phyloP scores from a whole-genome alignment of 495 filamentous ascomycete genomes.

The Choiromyces venosus region DNA sequence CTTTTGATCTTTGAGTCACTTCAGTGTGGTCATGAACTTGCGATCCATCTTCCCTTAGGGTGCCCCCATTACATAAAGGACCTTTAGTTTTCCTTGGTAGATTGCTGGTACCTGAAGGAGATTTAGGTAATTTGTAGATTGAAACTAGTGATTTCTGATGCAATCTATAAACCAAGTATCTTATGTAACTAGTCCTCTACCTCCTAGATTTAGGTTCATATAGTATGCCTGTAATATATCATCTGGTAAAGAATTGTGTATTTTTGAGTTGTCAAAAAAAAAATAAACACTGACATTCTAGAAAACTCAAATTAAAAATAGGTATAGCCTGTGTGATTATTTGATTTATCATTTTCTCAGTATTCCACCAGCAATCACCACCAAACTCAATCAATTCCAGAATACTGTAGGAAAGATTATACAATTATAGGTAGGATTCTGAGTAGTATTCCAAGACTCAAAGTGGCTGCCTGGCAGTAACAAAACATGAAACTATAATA shows the following conservation, averaged over 20 bases:
- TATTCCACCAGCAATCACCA: too few species aligned
- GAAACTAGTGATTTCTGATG: background rate
- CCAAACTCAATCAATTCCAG: background rate
- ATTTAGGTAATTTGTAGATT: conserved; percentile 4
- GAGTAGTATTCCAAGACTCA: background rate
- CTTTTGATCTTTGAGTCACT: too few species aligned
- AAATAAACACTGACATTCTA: conserved; percentile 8
- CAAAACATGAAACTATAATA: background rate
- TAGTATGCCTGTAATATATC: conserved; percentile 1
- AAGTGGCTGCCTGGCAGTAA: background rate
- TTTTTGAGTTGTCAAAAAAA: conserved; percentile 12
- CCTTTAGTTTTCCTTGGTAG: conserved; percentile 7
- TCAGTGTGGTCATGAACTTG: too few species aligned
- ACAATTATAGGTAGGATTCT: background rate
- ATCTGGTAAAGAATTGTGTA: background rate
- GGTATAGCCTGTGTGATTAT: background rate
- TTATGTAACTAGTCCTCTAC: conserved; percentile 7
- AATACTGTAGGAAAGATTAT: background rate
- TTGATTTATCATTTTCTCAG: too few species aligned
- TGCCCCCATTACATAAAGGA: conserved; percentile 3
- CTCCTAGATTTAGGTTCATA: conserved; percentile 10
- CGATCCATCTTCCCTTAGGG: too few species aligned
- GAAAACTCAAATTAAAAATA: conserved; percentile 11
- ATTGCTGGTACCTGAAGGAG: background rate
- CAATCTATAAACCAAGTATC: conserved; percentile 7